Evolutionary conservation across 2,329 filamentous ascomycete species (phyloP).

Genomic region (Alternaria triticina): DNA sequence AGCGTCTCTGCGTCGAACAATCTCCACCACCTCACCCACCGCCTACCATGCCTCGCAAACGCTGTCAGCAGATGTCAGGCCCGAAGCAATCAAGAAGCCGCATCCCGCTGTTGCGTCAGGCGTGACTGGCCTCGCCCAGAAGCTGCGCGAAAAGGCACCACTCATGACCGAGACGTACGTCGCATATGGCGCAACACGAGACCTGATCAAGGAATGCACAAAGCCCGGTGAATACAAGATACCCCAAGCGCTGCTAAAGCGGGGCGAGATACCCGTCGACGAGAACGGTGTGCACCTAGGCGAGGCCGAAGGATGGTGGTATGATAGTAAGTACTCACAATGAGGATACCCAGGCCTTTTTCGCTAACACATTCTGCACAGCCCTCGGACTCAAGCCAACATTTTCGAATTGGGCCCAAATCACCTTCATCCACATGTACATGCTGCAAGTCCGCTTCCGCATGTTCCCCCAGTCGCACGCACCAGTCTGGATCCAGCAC

Average conservation of each 20-base stretch:
- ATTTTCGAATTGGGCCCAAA: constrained; percentile 94
- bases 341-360: neutral
- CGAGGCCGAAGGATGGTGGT: constrained; percentile 77
- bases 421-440: constrained; percentile 97
- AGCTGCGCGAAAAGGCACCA: constrained; percentile 41
- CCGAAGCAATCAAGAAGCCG: constrained; percentile 27
- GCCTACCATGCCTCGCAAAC: constrained; percentile 31
- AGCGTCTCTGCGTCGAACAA: constrained; percentile 26
- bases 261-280: constrained; percentile 71
- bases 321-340: constrained; percentile 66
- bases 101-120: constrained; percentile 16
- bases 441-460: constrained; percentile 83
- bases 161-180: constrained; percentile 69
- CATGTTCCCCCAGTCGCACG: constrained; percentile 72
- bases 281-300: constrained; percentile 84
- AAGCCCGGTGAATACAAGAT: constrained; percentile 78
- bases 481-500: constrained; percentile 83
- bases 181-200: constrained; percentile 79
- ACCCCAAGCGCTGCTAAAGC: constrained; percentile 69
- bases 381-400: constrained; percentile 81
- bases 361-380: constrained; percentile 48
- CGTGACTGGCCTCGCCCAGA: constrained; percentile 33
- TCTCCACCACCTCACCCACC: constrained; percentile 31
- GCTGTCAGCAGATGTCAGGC: constrained; percentile 21
- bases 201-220: constrained; percentile 77